These are phyloP conservation scores for Parvularia atlantis DNA, from an alignment of 78 protist genomes.

Conservation along the genomic window DNA sequence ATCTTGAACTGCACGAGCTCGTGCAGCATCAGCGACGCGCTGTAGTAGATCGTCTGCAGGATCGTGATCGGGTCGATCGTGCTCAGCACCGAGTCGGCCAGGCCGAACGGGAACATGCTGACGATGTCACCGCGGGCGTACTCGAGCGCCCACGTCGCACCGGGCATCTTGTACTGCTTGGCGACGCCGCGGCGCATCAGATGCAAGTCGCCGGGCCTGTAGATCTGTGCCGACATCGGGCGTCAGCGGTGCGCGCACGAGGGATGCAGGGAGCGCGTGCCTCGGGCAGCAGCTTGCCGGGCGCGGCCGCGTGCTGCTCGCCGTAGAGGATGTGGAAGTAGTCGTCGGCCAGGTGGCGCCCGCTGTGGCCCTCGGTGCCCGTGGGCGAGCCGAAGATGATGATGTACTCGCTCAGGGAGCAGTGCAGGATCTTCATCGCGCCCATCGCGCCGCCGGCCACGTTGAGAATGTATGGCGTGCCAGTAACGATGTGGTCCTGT, in stretches of 20 bases:
- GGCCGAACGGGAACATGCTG: conserved; percentile 13
- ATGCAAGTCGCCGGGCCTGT: conserved; percentile 18
- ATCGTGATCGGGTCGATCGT: too few species aligned
- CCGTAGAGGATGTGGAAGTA: conserved; percentile 6
- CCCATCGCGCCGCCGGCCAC: conserved; percentile 76
- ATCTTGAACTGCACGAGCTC: too few species aligned
- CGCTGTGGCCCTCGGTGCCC: conserved; percentile 19
- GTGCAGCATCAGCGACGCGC: too few species aligned
- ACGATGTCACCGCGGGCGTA: conserved; percentile 17
- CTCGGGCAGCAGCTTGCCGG: too few species aligned
- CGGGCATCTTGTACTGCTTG: conserved; percentile 8
- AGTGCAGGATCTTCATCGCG: conserved; percentile 46
- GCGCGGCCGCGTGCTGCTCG: neutral
- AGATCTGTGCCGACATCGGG: too few species aligned
- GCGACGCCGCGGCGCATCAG: neutral
- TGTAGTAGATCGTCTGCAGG: too few species aligned
- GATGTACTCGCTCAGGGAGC: conserved; percentile 51
- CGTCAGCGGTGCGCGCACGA: too few species aligned
- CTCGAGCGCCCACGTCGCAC: conserved; percentile 6
- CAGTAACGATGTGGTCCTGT: too few species aligned
- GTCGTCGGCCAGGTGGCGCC: conserved; percentile 16
- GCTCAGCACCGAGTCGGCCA: too few species aligned
- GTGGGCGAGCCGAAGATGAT: conserved; percentile 26
- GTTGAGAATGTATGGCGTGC: too few species aligned
- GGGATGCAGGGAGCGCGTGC: too few species aligned